Evolutionary conservation across 176 grass and related monocot genomes (phyloP).

Genomic region (Hyparrhenia diplandra): DNA sequence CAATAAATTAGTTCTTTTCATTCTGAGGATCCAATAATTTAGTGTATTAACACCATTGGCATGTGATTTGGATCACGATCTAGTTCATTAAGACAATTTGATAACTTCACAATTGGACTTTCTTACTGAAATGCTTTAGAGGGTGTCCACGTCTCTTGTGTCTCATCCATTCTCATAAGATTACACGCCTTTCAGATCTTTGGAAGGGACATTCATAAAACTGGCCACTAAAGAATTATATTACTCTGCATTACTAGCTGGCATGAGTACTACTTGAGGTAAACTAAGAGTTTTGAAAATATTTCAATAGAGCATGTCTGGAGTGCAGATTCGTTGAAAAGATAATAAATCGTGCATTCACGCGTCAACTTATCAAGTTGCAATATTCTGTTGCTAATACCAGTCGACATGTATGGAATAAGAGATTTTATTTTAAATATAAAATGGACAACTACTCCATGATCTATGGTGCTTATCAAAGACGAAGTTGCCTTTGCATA

Average conservation of each 20-base stretch:
- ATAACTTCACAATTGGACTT: background rate
- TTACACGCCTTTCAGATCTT: background rate
- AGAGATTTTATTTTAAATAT: background rate
- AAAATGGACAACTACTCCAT: background rate
- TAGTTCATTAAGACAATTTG: background rate
- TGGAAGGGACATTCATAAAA: too few relatives aligned
- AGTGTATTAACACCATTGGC: background rate
- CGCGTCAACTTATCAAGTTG: conserved; percentile 10
- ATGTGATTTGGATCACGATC: background rate
- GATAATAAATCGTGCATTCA: conserved; percentile 17
- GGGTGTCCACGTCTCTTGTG: background rate
- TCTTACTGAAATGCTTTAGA: background rate
- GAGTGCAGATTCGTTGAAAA: background rate
- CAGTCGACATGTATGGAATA: background rate
- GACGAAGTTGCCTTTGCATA: background rate
- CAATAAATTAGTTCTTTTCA: background rate
- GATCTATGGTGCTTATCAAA: background rate
- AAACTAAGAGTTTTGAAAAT: conserved; percentile 3
- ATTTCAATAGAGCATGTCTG: conserved; percentile 17
- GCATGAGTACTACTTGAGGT: background rate
- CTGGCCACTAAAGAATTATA: background rate
- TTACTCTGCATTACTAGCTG: conserved; percentile 12
- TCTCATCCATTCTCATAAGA: conserved; percentile 4
- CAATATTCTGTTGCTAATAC: background rate
- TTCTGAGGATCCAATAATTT: background rate